These are phyloP conservation scores for Cyberlindnera galapagoensis DNA, from an alignment of 805 yeast genomes.

Conservation along the genomic window DNA sequence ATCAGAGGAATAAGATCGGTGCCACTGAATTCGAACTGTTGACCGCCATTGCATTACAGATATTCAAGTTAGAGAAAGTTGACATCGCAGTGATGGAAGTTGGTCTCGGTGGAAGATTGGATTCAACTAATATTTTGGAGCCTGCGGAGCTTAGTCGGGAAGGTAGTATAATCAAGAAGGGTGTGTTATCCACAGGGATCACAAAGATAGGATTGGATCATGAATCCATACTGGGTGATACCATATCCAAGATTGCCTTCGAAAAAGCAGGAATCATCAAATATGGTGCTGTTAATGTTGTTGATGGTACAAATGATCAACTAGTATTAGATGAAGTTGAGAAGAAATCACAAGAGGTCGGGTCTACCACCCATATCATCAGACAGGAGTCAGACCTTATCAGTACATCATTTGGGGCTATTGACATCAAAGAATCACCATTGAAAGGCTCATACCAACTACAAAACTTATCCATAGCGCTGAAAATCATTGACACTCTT, in stretches of 20 bases:
- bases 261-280: slow-evolving; percentile 89
- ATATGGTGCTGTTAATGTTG: slow-evolving; percentile 45
- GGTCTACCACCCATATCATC: slow-evolving; percentile 25
- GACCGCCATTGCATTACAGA: slow-evolving; percentile 78
- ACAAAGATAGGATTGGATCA: slow-evolving; percentile 88
- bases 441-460: slow-evolving; percentile 69
- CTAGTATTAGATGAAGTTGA: slow-evolving; percentile 44
- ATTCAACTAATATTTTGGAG: slow-evolving; percentile 76
- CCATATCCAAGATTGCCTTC: slow-evolving; percentile 56
- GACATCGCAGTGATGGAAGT: slow-evolving; percentile 86
- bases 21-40: slow-evolving; percentile 87
- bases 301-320: slow-evolving; percentile 59
- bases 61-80: slow-evolving; percentile 54
- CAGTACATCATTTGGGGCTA: slow-evolving; percentile 25
- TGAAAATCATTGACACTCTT: slow-evolving; percentile 42
- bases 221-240: slow-evolving; percentile 64
- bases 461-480: slow-evolving; percentile 63
- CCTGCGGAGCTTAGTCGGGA: slow-evolving; percentile 16
- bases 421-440: slow-evolving; percentile 38
- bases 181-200: slow-evolving; percentile 62
- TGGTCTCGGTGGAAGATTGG: slow-evolving; percentile 86
- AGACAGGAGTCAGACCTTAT: slow-evolving; percentile 17
- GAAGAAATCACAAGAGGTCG: slow-evolving; percentile 27
- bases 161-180: slow-evolving; percentile 14
- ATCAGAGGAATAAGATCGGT: slow-evolving; percentile 37